Evolutionary conservation across 441 rosid species (phyloP).

Genomic region (Croton laevigatus): DNA sequence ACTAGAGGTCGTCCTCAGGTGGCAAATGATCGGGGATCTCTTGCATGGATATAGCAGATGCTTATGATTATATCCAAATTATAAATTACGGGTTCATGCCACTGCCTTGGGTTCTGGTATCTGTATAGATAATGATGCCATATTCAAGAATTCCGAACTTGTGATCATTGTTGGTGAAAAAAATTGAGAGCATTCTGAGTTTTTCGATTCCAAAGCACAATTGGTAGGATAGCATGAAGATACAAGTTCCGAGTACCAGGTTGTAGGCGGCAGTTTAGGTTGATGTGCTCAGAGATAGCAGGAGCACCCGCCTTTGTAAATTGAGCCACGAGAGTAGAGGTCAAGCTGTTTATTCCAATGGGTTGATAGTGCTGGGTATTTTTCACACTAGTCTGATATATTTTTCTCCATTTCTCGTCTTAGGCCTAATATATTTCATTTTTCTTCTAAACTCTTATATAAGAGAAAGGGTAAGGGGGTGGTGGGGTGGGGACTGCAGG

Average conservation of each 20-base stretch:
- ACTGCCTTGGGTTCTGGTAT: conserved; percentile 36
- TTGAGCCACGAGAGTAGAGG: conserved; percentile 44
- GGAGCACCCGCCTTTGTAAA: conserved; percentile 39
- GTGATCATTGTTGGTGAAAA: conserved; percentile 17
- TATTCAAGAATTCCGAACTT: conserved; percentile 29
- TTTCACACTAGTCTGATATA: conserved; percentile 34
- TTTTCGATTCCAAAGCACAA: conserved; percentile 24
- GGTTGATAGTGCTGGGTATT: conserved; percentile 40
- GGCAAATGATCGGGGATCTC: conserved; percentile 79
- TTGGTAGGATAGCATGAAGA: conserved; percentile 28
- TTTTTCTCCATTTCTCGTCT: conserved; percentile 21
- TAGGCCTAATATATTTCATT: conserved; percentile 28
- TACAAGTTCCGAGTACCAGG: conserved; percentile 30
- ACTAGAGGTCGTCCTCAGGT: conserved; percentile 95
- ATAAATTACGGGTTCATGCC: conserved; percentile 32
- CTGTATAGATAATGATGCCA: conserved; percentile 46
- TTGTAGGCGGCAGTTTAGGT: conserved; percentile 28
- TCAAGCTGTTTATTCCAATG: conserved; percentile 25
- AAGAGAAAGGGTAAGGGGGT: background rate
- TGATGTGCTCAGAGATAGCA: conserved; percentile 21
- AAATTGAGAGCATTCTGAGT: conserved; percentile 28
- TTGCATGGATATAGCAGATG: conserved; percentile 74
- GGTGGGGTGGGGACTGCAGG: no score
- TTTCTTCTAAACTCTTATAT: background rate
- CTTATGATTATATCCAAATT: conserved; percentile 24